Evolutionary conservation across 768 basidiomycete genomes (phyloP).

Genomic region (Pleurotus cornucopiae): DNA sequence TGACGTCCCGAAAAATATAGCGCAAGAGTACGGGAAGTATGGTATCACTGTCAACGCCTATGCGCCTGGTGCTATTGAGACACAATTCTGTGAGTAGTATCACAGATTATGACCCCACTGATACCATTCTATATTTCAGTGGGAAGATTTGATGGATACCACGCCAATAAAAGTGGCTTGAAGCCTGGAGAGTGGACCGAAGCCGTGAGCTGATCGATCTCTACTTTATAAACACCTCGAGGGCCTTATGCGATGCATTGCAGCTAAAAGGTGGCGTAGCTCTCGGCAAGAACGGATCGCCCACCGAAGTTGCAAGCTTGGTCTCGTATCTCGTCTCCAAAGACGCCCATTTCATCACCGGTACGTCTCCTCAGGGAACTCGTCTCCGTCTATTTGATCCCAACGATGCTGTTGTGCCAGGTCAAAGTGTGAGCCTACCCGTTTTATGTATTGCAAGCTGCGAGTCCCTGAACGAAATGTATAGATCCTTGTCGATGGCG

Average conservation of each 20-base stretch:
- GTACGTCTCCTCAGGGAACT: neutral
- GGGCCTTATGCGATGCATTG: no score
- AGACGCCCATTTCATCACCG: constrained; percentile 18
- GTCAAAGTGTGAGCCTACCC: constrained; percentile 1
- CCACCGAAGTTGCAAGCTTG: constrained; percentile 25
- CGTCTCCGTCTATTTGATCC: no score
- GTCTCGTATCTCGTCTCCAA: constrained; percentile 29
- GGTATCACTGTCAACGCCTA: constrained; percentile 37
- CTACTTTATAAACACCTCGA: no score
- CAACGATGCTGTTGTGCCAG: neutral
- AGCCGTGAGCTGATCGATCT: neutral
- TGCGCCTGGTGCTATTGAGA: constrained; percentile 29
- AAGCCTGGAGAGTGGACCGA: neutral
- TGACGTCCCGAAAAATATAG: constrained; percentile 11
- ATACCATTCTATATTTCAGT: neutral
- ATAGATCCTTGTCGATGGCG: neutral
- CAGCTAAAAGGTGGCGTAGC: constrained; percentile 2
- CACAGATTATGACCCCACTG: no score
- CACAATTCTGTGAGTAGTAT: constrained; percentile 20
- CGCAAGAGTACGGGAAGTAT: constrained; percentile 26
- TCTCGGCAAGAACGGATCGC: constrained; percentile 11
- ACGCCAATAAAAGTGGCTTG: constrained; percentile 2
- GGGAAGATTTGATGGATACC: constrained; percentile 6
- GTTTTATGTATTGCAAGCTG: no score
- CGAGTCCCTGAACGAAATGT: no score